Evolutionary conservation across 352 stramenopile species (phyloP).

Genomic region (Blastocystis hominis): DNA sequence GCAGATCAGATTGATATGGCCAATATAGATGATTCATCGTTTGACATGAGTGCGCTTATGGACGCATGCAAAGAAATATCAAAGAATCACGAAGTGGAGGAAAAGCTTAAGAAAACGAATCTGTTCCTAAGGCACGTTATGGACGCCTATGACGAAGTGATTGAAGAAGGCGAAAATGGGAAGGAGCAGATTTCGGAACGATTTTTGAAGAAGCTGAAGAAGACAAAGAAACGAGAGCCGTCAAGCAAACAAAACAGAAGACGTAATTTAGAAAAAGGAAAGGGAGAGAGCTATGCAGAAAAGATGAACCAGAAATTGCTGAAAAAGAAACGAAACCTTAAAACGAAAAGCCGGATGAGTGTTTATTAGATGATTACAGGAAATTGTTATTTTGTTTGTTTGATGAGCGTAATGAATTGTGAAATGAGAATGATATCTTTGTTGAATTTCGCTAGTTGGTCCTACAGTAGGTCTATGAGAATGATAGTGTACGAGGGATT

Average conservation of each 20-base stretch:
- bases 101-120: slow-evolving; percentile 40
- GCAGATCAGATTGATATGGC: not conserved
- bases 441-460: no score
- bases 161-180: not conserved
- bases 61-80: slow-evolving; percentile 27
- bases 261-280: not conserved
- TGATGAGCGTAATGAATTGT: no score
- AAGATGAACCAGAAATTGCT: slow-evolving; percentile 29
- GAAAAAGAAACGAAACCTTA: slow-evolving; percentile 36
- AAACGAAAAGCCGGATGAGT: not conserved
- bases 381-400: no score
- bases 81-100: slow-evolving; percentile 17
- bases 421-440: no score
- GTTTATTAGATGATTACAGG: not conserved
- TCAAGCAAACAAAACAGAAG: slow-evolving; percentile 18
- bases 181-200: slow-evolving; percentile 18
- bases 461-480: no score
- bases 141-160: slow-evolving; percentile 5
- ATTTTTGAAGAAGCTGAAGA: slow-evolving; percentile 52
- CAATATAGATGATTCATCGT: slow-evolving; percentile 4
- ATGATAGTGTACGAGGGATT: no score
- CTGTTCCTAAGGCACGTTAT: slow-evolving; percentile 45
- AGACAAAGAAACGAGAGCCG: slow-evolving; percentile 9
- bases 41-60: slow-evolving; percentile 44
- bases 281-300: slow-evolving; percentile 19